Evolutionary conservation across 371 early-diverging fungal genomes (phyloP).

Genomic region (Saksenaea vasiformis): DNA sequence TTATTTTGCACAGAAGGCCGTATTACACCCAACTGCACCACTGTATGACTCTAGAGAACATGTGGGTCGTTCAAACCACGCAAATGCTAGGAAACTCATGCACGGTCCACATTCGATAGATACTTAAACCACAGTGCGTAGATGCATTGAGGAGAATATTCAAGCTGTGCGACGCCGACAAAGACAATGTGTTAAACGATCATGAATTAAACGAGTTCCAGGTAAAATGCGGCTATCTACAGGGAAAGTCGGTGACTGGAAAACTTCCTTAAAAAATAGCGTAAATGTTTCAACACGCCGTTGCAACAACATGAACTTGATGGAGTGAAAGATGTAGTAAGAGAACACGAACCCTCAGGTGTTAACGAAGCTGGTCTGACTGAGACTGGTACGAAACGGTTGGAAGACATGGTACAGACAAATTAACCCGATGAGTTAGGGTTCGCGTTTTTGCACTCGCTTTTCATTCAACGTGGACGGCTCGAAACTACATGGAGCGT

Average conservation of each 20-base stretch:
- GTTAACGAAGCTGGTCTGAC: constrained; percentile 85
- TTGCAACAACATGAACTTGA: constrained; percentile 92
- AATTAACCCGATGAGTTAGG: constrained; percentile 44
- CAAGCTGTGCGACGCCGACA: constrained; percentile 90
- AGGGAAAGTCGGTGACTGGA: too few species aligned
- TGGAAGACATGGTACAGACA: neutral
- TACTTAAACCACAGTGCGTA: constrained; percentile 85
- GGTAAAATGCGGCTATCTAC: constrained; percentile 41
- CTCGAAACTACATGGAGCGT: constrained; percentile 98
- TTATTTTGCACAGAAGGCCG: constrained; percentile 98
- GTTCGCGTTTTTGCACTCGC: constrained; percentile 89
- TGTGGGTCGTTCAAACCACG: constrained; percentile 37
- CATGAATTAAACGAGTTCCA: constrained; percentile 96
- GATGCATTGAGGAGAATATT: constrained; percentile 93
- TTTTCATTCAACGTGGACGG: constrained; percentile 95
- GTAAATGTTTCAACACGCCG: constrained; percentile 93
- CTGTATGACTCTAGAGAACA: constrained; percentile 94
- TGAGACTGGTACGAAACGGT: constrained; percentile 53
- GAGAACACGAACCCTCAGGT: constrained; percentile 85
- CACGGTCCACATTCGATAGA: constrained; percentile 24
- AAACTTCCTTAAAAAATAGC: constrained; percentile 39
- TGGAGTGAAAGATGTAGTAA: constrained; percentile 92
- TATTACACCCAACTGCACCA: constrained; percentile 95
- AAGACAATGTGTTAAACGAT: constrained; percentile 89
- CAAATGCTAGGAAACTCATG: neutral